Percentiles rank a stretch among this genome's conserved stretches.
Conservation (phyloP, 1,284 basidiomycete species). For the Xerocomus amazonicus region DNA sequence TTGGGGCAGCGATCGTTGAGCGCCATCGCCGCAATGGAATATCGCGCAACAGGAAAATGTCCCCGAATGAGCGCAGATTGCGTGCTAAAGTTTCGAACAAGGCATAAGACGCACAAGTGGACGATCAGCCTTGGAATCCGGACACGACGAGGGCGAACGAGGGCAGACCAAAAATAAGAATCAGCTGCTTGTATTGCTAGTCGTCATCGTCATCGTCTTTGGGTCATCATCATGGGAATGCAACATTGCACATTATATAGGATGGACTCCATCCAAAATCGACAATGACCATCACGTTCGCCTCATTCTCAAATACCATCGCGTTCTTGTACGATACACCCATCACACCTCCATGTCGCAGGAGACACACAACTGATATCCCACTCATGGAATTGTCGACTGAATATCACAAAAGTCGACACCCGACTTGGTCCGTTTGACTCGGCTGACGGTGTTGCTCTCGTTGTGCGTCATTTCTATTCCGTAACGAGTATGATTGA, state of each 20-base stretch:
- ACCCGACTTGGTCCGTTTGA: neutral
- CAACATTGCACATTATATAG: too few relatives aligned
- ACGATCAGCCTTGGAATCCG: too few relatives aligned
- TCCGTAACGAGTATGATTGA: neutral
- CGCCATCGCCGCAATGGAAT: too few relatives aligned
- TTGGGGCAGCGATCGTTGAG: constrained; percentile 22
- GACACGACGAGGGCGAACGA: constrained; percentile 20
- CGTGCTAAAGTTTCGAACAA: too few relatives aligned
- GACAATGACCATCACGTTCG: too few relatives aligned
- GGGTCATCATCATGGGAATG: constrained; percentile 21
- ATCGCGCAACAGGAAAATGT: too few relatives aligned
- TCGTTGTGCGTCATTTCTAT: constrained; percentile 15
- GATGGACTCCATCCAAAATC: too few relatives aligned
- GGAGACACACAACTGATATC: constrained; percentile 4
- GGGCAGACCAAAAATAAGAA: too few relatives aligned
- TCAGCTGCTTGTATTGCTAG: constrained; percentile 22
- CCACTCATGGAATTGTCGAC: constrained; percentile 15
- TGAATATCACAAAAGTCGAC: neutral
- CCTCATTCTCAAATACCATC: constrained; percentile 12
- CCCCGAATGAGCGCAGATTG: too few relatives aligned
- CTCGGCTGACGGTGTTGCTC: constrained; percentile 4
- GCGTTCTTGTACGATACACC: constrained; percentile 26
- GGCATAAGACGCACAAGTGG: too few relatives aligned
- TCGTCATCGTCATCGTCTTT: constrained; percentile 24
- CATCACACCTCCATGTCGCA: constrained; percentile 7